Evolutionary conservation across 2,329 filamentous ascomycete genomes (phyloP), one percentile per base, ranked within the genome.

Genomic region (Emericellopsis cladophorae): DNA sequence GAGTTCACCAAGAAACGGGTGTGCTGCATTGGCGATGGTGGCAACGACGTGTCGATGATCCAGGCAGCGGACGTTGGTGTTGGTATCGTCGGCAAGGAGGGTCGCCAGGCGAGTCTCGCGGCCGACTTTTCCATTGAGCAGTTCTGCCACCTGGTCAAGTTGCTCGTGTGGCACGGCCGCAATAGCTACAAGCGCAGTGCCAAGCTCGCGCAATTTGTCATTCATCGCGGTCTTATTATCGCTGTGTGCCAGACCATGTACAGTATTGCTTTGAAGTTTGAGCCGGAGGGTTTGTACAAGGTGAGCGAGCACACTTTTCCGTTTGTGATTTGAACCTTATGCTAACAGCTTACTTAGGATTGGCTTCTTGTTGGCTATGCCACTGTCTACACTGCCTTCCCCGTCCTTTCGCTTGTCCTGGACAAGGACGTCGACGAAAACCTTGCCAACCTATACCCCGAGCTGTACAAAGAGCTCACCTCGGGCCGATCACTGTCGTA

Each of bases 11-110:
- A 86, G 60, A 96, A 96, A 62, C 83, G 93, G 12, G 85, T 96
- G 14, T 95, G 89, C 64, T 96, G 92, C 56, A 98, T 98, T 50
- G 92, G 92, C 31, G 92, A 98, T 55, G 92, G 92, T 49, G 92
- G 93, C 51, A 98, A 98, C 62, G 93, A 98, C 58, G 92, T 98
- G 5, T 90, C 83, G 50, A 98, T 98, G 92, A 98, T 98, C 50
- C 92, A 96, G 67, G 90, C 92, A 7, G 92, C 93, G 1, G 92
- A 98, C 54, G 89, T 98, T 0, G 93, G 93, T 45, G 90, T 98
- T 22, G 92, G 92, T 45, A 98, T 98, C 46, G 92, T 96, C 1
- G 92, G 92, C 45, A 98, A 98, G 66, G 92, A 98, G 66, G 92
- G 92, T 29, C 79, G 86, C 18, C 92, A 98, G 66, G 92, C 92